Conservation (phyloP, 2,329 filamentous ascomycete genomes). For the Fusarium nisikadoi region DNA sequence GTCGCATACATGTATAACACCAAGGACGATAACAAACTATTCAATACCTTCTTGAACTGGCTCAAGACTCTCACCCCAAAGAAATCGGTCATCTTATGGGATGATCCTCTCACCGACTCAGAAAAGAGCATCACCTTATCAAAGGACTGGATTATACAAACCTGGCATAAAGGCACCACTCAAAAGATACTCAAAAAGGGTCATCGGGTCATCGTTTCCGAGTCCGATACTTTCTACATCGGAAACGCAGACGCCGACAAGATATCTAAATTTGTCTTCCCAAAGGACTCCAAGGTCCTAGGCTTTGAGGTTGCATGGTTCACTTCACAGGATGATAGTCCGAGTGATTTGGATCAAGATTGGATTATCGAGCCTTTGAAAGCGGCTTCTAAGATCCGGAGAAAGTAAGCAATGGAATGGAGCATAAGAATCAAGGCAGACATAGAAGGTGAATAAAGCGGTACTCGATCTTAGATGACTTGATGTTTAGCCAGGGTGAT, state of each 20-base stretch:
- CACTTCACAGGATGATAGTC: background rate
- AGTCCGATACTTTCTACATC: slow-evolving; percentile 6
- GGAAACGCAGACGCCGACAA: background rate
- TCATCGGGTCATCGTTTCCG: background rate
- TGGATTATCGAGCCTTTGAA: slow-evolving; percentile 6
- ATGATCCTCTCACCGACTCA: slow-evolving; percentile 1
- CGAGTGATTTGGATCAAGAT: background rate
- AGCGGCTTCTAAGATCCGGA: slow-evolving; percentile 9
- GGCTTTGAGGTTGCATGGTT: slow-evolving; percentile 14
- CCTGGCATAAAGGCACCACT: slow-evolving; percentile 5
- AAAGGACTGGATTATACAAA: slow-evolving; percentile 19
- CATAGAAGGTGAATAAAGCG: too few species aligned
- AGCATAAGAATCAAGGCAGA: too few species aligned
- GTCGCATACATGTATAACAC: slow-evolving; percentile 12
- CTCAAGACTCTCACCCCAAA: background rate
- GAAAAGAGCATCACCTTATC: background rate
- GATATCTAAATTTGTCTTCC: background rate
- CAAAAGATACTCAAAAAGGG: slow-evolving; percentile 1
- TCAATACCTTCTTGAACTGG: background rate
- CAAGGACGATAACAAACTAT: background rate
- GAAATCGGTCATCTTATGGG: slow-evolving; percentile 6
- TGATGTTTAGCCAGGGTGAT: too few species aligned
- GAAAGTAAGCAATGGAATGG: background rate
- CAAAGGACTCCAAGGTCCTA: background rate
- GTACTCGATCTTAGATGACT: too few species aligned